Conservation (phyloP, 2,329 filamentous ascomycete species). For the Phoma sp. region DNA sequence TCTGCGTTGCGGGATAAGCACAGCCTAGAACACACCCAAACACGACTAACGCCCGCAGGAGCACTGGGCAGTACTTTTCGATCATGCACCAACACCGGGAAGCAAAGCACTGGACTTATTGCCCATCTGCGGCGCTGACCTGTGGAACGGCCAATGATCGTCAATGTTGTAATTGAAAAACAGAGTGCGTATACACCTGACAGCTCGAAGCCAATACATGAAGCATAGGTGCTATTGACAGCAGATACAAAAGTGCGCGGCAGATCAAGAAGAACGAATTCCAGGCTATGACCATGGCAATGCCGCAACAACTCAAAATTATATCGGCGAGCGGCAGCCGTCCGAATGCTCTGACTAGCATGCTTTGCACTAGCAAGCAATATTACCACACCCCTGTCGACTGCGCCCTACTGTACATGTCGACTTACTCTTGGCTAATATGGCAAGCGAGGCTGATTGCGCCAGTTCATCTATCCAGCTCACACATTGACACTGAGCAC, state of each 20-base stretch:
- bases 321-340: no score
- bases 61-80: neutral
- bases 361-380: neutral
- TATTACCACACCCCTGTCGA: neutral
- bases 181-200: neutral
- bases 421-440: conserved; percentile 14
- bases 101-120: neutral
- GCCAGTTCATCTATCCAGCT: conserved; percentile 4
- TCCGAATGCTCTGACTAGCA: no score
- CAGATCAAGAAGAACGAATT: neutral
- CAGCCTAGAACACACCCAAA: neutral
- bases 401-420: neutral
- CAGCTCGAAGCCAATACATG: neutral
- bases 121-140: neutral
- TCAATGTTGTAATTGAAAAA: neutral
- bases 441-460: conserved; percentile 3
- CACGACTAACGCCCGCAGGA: neutral
- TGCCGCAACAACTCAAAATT: no score
- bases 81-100: neutral
- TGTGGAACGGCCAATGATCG: neutral
- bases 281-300: no score
- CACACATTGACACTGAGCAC: neutral
- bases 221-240: neutral
- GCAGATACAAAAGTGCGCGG: neutral
- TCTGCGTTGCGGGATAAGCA: neutral